Evolutionary conservation across 2,329 filamentous ascomycete genomes (phyloP).

Genomic region (Alternaria brassicicola): DNA sequence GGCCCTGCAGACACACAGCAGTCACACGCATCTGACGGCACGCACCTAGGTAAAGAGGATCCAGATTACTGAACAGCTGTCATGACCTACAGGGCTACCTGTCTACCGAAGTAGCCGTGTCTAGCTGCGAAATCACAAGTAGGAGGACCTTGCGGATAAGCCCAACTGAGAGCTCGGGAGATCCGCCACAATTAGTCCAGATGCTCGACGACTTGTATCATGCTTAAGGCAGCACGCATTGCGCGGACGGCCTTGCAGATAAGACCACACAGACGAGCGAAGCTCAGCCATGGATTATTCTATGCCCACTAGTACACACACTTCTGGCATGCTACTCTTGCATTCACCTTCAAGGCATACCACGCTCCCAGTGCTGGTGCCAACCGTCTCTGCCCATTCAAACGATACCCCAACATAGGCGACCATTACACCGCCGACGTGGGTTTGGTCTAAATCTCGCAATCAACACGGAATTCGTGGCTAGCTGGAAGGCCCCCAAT

Average conservation of each 20-base stretch:
- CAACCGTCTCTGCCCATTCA: conserved; percentile 17
- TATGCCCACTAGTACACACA: conserved; percentile 13
- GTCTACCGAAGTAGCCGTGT: conserved; percentile 15
- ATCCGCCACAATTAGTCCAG: conserved; percentile 42
- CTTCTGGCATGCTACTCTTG: neutral
- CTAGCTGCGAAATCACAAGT: conserved; percentile 10
- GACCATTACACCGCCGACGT: conserved; percentile 2
- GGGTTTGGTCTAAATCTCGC: neutral
- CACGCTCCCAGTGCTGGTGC: conserved; percentile 3
- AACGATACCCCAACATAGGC: neutral
- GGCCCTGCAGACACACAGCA: neutral
- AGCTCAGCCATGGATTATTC: conserved; percentile 18
- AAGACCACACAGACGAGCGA: conserved; percentile 15
- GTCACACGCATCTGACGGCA: neutral
- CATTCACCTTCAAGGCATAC: conserved; percentile 5
- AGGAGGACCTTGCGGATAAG: conserved; percentile 6
- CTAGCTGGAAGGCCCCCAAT: neutral
- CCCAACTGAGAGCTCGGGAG: conserved; percentile 13
- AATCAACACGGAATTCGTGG: neutral
- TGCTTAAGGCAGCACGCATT: conserved; percentile 29
- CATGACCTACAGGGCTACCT: conserved; percentile 6
- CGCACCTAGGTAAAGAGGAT: neutral
- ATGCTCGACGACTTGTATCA: conserved; percentile 19
- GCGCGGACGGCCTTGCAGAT: conserved; percentile 24
- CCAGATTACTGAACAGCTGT: neutral